Conservation (phyloP, 2,329 filamentous ascomycete species). For the Botrytis fragariae region DNA sequence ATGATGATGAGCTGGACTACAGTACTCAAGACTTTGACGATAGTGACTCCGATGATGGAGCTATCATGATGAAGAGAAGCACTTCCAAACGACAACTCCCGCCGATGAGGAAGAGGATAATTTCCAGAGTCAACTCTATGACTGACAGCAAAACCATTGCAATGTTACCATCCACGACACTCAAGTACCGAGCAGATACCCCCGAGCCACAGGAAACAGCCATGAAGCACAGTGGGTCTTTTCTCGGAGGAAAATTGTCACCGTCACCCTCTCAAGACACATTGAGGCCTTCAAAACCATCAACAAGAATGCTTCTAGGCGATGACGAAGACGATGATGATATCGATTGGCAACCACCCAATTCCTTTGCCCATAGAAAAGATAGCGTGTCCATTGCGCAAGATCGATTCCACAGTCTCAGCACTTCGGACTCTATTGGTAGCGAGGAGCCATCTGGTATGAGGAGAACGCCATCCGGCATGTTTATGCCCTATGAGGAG, state of each 20-base stretch:
- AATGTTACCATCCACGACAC: constrained; percentile 63
- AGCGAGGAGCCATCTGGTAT: constrained; percentile 57
- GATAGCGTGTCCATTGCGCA: constrained; percentile 35
- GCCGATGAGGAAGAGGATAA: constrained; percentile 40
- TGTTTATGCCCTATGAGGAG: constrained; percentile 87
- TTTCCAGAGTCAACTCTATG: constrained; percentile 48
- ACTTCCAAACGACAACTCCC: constrained; percentile 49
- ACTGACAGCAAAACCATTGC: constrained; percentile 65
- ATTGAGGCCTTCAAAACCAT: constrained; percentile 62
- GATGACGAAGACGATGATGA: constrained; percentile 50
- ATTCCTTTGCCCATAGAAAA: constrained; percentile 31
- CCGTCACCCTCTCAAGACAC: constrained; percentile 81
- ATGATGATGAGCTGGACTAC: constrained; percentile 55
- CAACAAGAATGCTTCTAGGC: constrained; percentile 57
- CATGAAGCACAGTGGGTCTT: constrained; percentile 61
- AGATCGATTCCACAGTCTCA: constrained; percentile 33
- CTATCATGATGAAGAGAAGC: constrained; percentile 67
- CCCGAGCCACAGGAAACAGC: constrained; percentile 62
- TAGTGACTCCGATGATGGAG: constrained; percentile 60
- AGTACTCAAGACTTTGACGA: constrained; percentile 47
- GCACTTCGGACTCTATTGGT: constrained; percentile 26
- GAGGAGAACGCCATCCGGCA: constrained; percentile 77
- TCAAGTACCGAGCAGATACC: constrained; percentile 57
- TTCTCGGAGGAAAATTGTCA: constrained; percentile 40
- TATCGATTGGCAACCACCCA: constrained; percentile 49